Percentiles rank a stretch among this genome's conserved stretches.
phyloP scores from a whole-genome alignment of 2,329 filamentous ascomycete genomes.

The Colletotrichum tofieldiae region DNA sequence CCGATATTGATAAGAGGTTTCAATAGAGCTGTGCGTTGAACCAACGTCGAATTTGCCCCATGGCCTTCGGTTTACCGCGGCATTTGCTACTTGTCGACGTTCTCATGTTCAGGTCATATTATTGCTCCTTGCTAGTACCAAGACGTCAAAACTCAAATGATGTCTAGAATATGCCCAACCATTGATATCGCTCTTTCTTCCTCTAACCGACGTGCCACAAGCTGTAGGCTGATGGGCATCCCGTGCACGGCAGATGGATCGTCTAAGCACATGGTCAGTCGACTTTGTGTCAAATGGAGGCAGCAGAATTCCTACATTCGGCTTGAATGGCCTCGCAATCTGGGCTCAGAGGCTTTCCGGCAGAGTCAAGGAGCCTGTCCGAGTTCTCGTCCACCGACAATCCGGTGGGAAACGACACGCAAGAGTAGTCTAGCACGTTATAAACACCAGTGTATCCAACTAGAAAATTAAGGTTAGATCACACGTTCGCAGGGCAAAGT shows the following conservation, averaged over 20 bases:
- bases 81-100: not conserved
- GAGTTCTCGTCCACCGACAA: conserved; percentile 57
- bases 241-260: conserved; percentile 58
- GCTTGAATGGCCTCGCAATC: conserved; percentile 56
- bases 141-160: not conserved
- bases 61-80: not conserved
- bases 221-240: conserved; percentile 60
- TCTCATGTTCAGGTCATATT: not conserved
- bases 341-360: conserved; percentile 54
- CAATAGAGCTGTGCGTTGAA: too few relatives aligned
- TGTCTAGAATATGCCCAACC: conserved; percentile 45
- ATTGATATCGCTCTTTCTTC: conserved; percentile 59
- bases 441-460: conserved; percentile 67
- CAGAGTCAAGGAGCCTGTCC: conserved; percentile 50
- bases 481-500: not conserved
- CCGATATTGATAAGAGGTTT: too few relatives aligned
- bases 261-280: conserved; percentile 48
- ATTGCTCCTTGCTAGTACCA: not conserved
- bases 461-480: conserved; percentile 40
- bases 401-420: conserved; percentile 63
- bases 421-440: conserved; percentile 65
- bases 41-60: not conserved
- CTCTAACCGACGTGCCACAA: conserved; percentile 60
- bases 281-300: too few relatives aligned
- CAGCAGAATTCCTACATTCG: conserved; percentile 56